A percentile compares a stretch with the other conserved stretches of the same genome.
phyloP scores from a whole-genome alignment of 2,329 filamentous ascomycete genomes.

The Colletotrichum shisoi region DNA sequence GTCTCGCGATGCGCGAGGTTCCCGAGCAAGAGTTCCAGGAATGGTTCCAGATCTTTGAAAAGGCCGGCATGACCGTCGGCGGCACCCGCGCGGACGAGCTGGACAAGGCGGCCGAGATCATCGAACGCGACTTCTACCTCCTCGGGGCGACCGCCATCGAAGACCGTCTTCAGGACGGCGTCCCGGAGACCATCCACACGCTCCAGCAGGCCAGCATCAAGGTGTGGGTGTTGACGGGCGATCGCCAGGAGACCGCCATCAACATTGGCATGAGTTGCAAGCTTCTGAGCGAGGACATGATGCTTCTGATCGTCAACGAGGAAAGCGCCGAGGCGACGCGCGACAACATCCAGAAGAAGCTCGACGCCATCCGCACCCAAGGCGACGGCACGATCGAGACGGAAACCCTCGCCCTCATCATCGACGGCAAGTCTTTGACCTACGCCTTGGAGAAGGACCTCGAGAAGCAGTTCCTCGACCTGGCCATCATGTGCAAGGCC shows the following conservation, averaged over 20 bases:
- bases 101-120: slow-evolving; percentile 95
- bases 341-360: slow-evolving; percentile 91
- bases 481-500: slow-evolving; percentile 97
- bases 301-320: slow-evolving; percentile 94
- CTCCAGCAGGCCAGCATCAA: slow-evolving; percentile 97
- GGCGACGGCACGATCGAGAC: slow-evolving; percentile 77
- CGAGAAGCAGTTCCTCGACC: slow-evolving; percentile 90
- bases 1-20: slow-evolving; percentile 91
- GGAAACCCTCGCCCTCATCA: slow-evolving; percentile 89
- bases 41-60: slow-evolving; percentile 87
- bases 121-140: slow-evolving; percentile 89
- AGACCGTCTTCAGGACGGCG: slow-evolving; percentile 94
- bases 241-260: slow-evolving; percentile 98
- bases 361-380: slow-evolving; percentile 87
- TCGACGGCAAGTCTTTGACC: slow-evolving; percentile 94
- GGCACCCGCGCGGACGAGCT: slow-evolving; percentile 93
- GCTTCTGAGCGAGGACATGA: slow-evolving; percentile 98
- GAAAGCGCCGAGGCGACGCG: slow-evolving; percentile 79
- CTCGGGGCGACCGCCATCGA: slow-evolving; percentile 97
- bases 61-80: slow-evolving; percentile 85
- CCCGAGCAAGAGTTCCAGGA: slow-evolving; percentile 87
- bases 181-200: slow-evolving; percentile 97
- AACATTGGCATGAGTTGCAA: slow-evolving; percentile 99
- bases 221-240: slow-evolving; percentile 96
- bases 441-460: slow-evolving; percentile 92